These are phyloP conservation scores for Pseudogymnoascus destructans DNA, from an alignment of 2,329 filamentous ascomycete species.

Conservation along the genomic window DNA sequence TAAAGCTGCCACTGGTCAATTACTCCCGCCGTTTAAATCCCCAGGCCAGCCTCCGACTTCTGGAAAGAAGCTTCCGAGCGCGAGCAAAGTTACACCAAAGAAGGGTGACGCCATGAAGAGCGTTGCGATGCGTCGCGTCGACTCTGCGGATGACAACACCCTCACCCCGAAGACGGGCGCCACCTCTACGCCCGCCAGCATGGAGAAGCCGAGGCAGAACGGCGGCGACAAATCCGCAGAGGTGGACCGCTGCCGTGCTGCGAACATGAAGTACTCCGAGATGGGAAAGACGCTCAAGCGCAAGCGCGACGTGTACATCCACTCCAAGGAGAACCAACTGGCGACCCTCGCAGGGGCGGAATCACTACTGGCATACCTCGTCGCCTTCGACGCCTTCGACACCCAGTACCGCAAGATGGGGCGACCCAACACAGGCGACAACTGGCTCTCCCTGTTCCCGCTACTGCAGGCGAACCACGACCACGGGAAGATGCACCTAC, in stretches of 20 bases:
- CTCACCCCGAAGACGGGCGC: constrained; percentile 27
- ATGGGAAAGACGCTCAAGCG: constrained; percentile 22
- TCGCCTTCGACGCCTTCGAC: constrained; percentile 16
- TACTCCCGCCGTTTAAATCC: neutral
- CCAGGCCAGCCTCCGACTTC: neutral
- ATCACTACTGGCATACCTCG: constrained; percentile 23
- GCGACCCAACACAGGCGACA: neutral
- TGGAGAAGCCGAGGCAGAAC: constrained; percentile 22
- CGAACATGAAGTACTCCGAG: constrained; percentile 14
- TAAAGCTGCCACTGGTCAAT: neutral
- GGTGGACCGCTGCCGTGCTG: constrained; percentile 12
- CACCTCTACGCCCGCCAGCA: constrained; percentile 24
- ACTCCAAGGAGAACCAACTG: constrained; percentile 19
- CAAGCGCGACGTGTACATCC: constrained; percentile 23
- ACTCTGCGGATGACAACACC: constrained; percentile 29
- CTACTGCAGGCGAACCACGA: neutral
- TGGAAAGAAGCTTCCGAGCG: neutral
- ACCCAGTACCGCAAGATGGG: neutral
- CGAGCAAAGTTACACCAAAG: constrained; percentile 26
- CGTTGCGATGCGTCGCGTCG: constrained; percentile 25
- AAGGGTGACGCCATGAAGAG: constrained; percentile 26
- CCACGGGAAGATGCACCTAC: neutral
- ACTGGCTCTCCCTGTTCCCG: constrained; percentile 2
- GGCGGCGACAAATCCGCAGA: constrained; percentile 17
- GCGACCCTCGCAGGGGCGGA: constrained; percentile 22